phyloP scores from a whole-genome alignment of 1,284 basidiomycete genomes.

The Jaminaea rosea region DNA sequence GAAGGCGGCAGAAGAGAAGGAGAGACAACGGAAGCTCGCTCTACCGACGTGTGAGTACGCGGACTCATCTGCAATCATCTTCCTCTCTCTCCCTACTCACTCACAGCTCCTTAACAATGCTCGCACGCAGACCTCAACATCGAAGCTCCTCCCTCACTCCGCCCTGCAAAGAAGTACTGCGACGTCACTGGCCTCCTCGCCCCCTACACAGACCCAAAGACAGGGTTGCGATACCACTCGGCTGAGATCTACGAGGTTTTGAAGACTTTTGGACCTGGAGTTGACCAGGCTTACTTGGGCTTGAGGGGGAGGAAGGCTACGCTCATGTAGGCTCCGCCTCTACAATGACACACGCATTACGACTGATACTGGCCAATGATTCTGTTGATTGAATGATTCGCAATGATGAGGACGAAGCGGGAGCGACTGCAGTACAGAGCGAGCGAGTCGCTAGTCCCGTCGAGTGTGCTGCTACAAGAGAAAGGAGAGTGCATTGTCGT shows the following conservation, averaged over 20 bases:
- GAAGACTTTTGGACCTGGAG: slow-evolving; percentile 57
- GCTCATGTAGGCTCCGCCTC: too few relatives aligned
- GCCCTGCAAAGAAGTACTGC: slow-evolving; percentile 69
- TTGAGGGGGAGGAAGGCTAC: background rate
- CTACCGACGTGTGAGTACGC: background rate
- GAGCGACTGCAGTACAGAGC: too few relatives aligned
- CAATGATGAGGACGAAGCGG: too few relatives aligned
- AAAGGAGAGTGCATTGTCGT: too few relatives aligned
- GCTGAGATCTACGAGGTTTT: slow-evolving; percentile 75
- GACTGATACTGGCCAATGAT: too few relatives aligned
- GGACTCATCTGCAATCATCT: background rate
- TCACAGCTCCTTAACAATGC: slow-evolving; percentile 4
- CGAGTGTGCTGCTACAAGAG: too few relatives aligned
- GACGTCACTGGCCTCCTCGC: slow-evolving; percentile 79
- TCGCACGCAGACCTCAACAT: slow-evolving; percentile 77
- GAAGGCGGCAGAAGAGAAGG: background rate
- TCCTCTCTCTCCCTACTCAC: background rate
- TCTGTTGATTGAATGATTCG: too few relatives aligned
- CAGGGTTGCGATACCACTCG: slow-evolving; percentile 71
- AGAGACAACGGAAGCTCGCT: background rate
- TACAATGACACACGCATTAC: too few relatives aligned
- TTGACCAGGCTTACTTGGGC: slow-evolving; percentile 36
- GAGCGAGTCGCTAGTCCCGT: too few relatives aligned
- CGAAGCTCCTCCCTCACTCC: slow-evolving; percentile 71
- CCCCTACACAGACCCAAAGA: slow-evolving; percentile 73